Evolutionary conservation across 805 yeast genomes (phyloP).

Genomic region (Yamadazyma philogaea): DNA sequence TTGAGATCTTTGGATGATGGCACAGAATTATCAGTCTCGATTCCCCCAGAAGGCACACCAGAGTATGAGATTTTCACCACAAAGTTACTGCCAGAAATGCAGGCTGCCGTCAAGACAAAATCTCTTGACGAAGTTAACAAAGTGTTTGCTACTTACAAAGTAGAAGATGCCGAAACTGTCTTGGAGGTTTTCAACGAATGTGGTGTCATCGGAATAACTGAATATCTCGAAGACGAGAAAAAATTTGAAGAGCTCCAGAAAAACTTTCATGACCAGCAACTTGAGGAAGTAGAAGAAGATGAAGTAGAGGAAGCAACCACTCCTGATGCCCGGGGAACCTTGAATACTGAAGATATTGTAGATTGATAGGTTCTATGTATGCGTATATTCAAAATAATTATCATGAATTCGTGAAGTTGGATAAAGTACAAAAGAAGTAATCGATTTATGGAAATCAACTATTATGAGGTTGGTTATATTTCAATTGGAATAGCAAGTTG

Average conservation of each 20-base stretch:
- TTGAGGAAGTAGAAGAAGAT: constrained; percentile 5
- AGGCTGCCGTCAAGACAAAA: constrained; percentile 68
- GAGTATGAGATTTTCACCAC: constrained; percentile 55
- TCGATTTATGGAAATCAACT: too few species aligned
- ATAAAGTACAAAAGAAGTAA: too few species aligned
- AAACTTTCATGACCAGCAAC: constrained; percentile 34
- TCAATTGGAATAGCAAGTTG: constrained; percentile 13
- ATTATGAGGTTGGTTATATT: not conserved
- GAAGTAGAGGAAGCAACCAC: constrained; percentile 13
- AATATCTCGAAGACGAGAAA: constrained; percentile 65
- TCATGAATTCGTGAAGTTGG: not conserved
- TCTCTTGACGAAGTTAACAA: constrained; percentile 76
- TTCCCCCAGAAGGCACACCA: constrained; percentile 58
- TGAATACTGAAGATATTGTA: constrained; percentile 9
- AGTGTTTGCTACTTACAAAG: constrained; percentile 68
- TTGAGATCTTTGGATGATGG: constrained; percentile 83
- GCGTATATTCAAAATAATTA: too few species aligned
- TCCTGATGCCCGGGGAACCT: not conserved
- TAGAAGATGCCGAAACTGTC: constrained; percentile 76
- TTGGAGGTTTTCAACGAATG: constrained; percentile 74
- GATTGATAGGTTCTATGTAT: constrained; percentile 3
- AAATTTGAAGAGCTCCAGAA: constrained; percentile 57
- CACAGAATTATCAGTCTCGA: constrained; percentile 64
- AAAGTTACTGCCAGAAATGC: constrained; percentile 59
- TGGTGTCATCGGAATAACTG: constrained; percentile 81